phyloP scores from a whole-genome alignment of 2,329 filamentous ascomycete genomes.

The Neonectria ditissima region DNA sequence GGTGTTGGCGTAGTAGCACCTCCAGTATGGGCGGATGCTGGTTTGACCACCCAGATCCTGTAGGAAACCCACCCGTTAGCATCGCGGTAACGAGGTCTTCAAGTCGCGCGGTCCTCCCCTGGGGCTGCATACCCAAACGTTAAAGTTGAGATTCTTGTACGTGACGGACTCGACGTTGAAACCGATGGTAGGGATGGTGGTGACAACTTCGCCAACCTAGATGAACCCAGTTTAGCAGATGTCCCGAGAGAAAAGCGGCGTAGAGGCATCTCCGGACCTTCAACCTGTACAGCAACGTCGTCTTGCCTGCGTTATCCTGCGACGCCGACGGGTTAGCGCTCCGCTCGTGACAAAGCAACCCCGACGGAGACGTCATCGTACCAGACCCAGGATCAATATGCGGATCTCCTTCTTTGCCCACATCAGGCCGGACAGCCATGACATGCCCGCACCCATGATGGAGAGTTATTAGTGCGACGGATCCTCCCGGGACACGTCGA shows the following conservation, averaged over 20 bases:
- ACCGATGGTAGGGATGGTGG: constrained; percentile 98
- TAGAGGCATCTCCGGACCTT: constrained; percentile 70
- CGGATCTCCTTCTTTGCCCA: constrained; percentile 98
- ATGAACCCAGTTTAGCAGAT: constrained; percentile 28
- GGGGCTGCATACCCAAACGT: constrained; percentile 83
- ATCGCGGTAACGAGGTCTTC: not conserved
- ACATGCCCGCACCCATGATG: constrained; percentile 74
- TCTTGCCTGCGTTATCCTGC: constrained; percentile 98
- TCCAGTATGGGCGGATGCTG: constrained; percentile 98
- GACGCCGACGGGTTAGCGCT: constrained; percentile 30
- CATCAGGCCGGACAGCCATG: constrained; percentile 78
- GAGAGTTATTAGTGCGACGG: constrained; percentile 29
- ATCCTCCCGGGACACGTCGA: constrained; percentile 25
- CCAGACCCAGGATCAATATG: constrained; percentile 93
- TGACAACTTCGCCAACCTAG: constrained; percentile 97
- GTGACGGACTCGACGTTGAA: constrained; percentile 99
- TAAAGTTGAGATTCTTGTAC: constrained; percentile 98
- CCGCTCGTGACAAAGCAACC: constrained; percentile 33
- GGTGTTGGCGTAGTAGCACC: constrained; percentile 99
- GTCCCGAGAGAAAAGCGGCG: not conserved
- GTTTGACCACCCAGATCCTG: constrained; percentile 96
- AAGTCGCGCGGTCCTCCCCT: not conserved
- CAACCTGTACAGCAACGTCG: constrained; percentile 93
- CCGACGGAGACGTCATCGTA: constrained; percentile 57
- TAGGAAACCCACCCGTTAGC: constrained; percentile 27